Base-by-base conservation (phyloP, 2,329 filamentous ascomycete genomes). In the Neodidymelliopsis sp. region DNA sequence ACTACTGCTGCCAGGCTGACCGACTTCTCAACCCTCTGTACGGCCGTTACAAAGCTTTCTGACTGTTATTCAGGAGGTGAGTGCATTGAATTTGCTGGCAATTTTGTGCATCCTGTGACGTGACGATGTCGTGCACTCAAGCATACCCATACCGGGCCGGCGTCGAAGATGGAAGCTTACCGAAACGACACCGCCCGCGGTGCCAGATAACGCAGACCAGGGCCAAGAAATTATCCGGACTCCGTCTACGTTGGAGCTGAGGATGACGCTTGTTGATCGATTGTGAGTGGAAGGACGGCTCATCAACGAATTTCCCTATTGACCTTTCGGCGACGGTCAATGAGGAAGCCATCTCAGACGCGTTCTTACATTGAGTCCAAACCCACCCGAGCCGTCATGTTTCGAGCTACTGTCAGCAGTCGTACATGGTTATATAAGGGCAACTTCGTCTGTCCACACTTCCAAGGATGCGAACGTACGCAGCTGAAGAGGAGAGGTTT, bases 1-100 rank as follows among this genome's bases (percentile, higher is more conserved):
- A 53, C 43, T 44, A 49, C 51, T 19, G 54, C 51, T 53, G 58
- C 47, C 47, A 62, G 59, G 60, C 60, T 67, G 65, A 70, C 66
- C 66, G 65, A 69, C 66, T 67, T 58, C 56, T 64, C 28, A 49
- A 48, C 49, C 46, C 43, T 23, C 28, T 29, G 16, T 29, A 24
- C 28, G 30, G 34, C 35, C 35, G 36, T 9, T 27, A 8, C 23
- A 29, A 29, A 24, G 47, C 47, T 6, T 16, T 30, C 10, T 4
- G 7, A 25, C 29, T 40, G 29, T 24, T 18, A 25, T 11, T 40
- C 18, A 40, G 40, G 39, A 43, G 47, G 40, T 50, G 40, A 50
- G 46, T 29, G n/a, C 24, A 3, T 30, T 24, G 18, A 29, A 10
- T 11, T 19, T 28, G 19, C 36, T 29, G 19, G 27, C 23, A 19